Percentiles rank a stretch among this genome's conserved stretches.
phyloP scores from a whole-genome alignment of 1,284 basidiomycete species.

The Xerocomus nothofagi region DNA sequence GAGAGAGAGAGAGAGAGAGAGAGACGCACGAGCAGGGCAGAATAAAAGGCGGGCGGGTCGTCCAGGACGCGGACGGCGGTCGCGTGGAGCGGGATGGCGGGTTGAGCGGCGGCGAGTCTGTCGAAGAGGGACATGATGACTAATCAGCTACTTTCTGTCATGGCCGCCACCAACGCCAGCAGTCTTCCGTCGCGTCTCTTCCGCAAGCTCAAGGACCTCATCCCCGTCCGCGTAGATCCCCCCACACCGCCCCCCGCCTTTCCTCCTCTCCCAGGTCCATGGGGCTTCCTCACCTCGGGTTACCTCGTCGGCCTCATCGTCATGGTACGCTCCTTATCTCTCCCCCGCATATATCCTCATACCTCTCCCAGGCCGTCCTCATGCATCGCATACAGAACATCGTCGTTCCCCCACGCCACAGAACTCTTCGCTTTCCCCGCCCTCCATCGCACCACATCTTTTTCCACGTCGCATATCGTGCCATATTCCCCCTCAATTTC shows the following conservation, averaged over 20 bases:
- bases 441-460: conserved; percentile 17
- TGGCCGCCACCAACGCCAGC: neutral
- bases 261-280: conserved; percentile 52
- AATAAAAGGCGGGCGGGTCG: conserved; percentile 41
- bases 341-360: conserved; percentile 3
- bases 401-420: conserved; percentile 63
- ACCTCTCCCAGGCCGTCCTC: conserved; percentile 54
- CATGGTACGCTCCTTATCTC: conserved; percentile 44
- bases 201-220: conserved; percentile 3
- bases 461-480: conserved; percentile 36
- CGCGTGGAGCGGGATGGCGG: conserved; percentile 39
- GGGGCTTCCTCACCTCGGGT: conserved; percentile 68
- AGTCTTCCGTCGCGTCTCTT: neutral
- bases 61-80: conserved; percentile 39
- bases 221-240: neutral
- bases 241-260: conserved; percentile 2
- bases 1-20: neutral
- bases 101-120: conserved; percentile 39
- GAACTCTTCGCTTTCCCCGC: conserved; percentile 29
- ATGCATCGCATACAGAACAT: conserved; percentile 75
- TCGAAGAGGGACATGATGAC: conserved; percentile 26
- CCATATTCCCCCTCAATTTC: conserved; percentile 62
- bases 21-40: conserved; percentile 38
- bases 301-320: conserved; percentile 64
- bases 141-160: conserved; percentile 12